Percentiles rank a stretch among this genome's conserved stretches.
These are phyloP conservation scores for Termitomyces sp. DNA, from an alignment of 768 basidiomycete species.

Conservation along the genomic window DNA sequence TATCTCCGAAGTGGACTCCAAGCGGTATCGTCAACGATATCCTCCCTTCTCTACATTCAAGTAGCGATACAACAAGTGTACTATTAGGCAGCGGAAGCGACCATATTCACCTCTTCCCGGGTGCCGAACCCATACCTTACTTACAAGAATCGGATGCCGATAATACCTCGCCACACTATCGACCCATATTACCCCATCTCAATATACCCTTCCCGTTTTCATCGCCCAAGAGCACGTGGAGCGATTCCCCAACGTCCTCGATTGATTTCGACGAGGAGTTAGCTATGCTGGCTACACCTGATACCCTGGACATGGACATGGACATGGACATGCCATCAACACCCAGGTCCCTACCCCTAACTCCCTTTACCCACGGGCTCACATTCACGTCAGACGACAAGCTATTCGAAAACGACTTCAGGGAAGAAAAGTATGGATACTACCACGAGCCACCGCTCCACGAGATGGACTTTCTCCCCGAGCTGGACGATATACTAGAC, in stretches of 20 bases:
- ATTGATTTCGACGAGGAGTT: constrained; percentile 14
- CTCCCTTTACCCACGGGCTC: constrained; percentile 8
- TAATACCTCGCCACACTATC: constrained; percentile 6
- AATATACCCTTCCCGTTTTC: constrained; percentile 12
- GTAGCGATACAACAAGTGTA: not conserved
- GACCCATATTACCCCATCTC: constrained; percentile 14
- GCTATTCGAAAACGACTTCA: constrained; percentile 2
- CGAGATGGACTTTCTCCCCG: constrained; percentile 10
- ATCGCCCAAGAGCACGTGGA: constrained; percentile 9
- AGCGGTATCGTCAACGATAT: constrained; percentile 7
- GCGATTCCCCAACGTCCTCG: constrained; percentile 6
- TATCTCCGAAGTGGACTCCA: constrained; percentile 16
- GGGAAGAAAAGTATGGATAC: not conserved
- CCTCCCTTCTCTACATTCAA: constrained; percentile 4
- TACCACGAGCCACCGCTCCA: constrained; percentile 2
- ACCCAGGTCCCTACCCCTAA: constrained; percentile 17
- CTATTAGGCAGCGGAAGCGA: constrained; percentile 1
- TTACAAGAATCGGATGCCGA: constrained; percentile 2
- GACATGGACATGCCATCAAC: constrained; percentile 17
- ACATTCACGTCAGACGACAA: not conserved
- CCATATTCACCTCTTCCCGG: not conserved
- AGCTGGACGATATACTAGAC: constrained; percentile 9
- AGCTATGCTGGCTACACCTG: constrained; percentile 20
- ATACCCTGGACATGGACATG: constrained; percentile 7
- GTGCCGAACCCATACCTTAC: constrained; percentile 2